Evolutionary conservation across 495 filamentous ascomycete species (phyloP).

Genomic region (Cercophora scortea): DNA sequence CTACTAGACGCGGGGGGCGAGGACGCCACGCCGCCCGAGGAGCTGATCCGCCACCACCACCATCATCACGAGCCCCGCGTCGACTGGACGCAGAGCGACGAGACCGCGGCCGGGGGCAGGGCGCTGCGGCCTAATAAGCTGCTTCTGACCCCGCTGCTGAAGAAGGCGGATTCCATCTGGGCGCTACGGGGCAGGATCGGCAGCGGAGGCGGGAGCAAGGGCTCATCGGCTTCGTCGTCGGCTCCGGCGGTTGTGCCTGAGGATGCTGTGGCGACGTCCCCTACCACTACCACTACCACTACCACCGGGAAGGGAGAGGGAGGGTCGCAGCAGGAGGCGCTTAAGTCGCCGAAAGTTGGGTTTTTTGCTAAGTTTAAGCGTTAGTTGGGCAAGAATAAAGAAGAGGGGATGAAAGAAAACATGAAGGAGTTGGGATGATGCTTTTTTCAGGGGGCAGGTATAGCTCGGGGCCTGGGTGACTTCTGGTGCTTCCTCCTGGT

Average conservation of each 20-base stretch:
- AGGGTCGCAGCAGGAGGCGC: background rate
- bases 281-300: too few relatives aligned
- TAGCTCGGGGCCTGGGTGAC: background rate
- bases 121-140: too few relatives aligned
- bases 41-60: background rate
- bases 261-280: too few relatives aligned
- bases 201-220: constrained; percentile 2
- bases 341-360: background rate
- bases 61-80: constrained; percentile 21
- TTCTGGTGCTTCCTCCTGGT: background rate
- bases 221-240: background rate
- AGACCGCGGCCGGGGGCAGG: constrained; percentile 4
- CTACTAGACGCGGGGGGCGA: background rate
- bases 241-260: background rate
- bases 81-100: constrained; percentile 42
- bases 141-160: constrained; percentile 20
- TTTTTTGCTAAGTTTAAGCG: constrained; percentile 20
- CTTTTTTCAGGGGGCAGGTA: background rate
- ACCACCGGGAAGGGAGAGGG: too few relatives aligned
- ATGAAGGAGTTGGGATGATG: background rate
- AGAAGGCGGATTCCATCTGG: constrained; percentile 34
- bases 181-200: constrained; percentile 22
- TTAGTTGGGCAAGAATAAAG: background rate
- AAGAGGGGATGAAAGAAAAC: background rate
- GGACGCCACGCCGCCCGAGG: constrained; percentile 3